Base-by-base conservation (phyloP, 129 eudicot species). In the Escallonia rubra region DNA sequence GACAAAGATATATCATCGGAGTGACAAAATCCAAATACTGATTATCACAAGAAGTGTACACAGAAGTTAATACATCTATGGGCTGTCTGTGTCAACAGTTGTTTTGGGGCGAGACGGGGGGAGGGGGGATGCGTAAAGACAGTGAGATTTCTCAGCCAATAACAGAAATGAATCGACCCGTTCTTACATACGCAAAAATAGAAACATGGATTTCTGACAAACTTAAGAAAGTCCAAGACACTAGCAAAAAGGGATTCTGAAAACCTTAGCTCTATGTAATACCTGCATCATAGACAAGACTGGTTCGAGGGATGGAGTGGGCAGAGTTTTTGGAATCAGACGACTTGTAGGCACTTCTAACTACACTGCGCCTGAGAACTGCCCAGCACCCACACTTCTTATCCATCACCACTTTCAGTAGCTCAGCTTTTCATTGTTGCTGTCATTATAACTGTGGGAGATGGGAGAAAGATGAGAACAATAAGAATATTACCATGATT, bases 271-370 rank as follows among this genome's bases (percentile, higher is more conserved):
- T 50, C 11, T 43, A 47, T 10, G 43, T 61, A 62, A 44, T 71
- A 88, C 98, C 98, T 74, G 98, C 96, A 86, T 91, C 98, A 80
- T 91, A 86, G 66, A 91, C 98, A 83, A 91, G 96, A 74, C 98
- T 91, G 54, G 93, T 81, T 55, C 93, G 73, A 34, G 95, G 92
- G 63, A 91, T 82, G 43, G 86, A 71, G 75, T 76, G 66, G 41
- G 89, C 76, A 55, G 97, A 76, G 74, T 68, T 74, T 67, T 76
- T 81, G 47, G 84, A 64, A 78, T 86, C 84, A 54, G 96, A 78
- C 60, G 83, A 79, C 58, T 80, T 86, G 63, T 89, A 81, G 65
- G 82, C 61, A 46, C 74, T 83, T 52, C 66, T 79, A 72, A 74
- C 72, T 67, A 82, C 85, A 69, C 85, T 80, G 48, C 84, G 74